Evolutionary conservation across 495 filamentous ascomycete genomes (phyloP).

Genomic region (Parmelia sp.): DNA sequence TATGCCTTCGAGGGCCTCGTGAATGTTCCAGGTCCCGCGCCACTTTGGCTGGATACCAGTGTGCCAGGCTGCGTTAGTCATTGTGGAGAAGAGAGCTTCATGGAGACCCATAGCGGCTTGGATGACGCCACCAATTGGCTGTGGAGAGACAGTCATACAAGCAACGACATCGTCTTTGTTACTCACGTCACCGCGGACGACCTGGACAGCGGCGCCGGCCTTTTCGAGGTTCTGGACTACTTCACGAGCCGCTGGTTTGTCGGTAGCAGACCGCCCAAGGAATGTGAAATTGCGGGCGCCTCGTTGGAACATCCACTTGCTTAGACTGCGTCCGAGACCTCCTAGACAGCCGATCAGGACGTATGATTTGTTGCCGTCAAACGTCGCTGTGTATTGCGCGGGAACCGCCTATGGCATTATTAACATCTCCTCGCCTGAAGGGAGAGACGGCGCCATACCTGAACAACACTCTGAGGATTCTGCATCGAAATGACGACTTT

Average conservation of each 20-base stretch:
- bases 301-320: conserved; percentile 32
- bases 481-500: no score
- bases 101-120: conserved; percentile 25
- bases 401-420: no score
- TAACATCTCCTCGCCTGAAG: no score
- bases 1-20: conserved; percentile 22
- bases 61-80: conserved; percentile 8
- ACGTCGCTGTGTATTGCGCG: background rate
- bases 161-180: conserved; percentile 26
- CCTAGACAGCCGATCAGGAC: conserved; percentile 35
- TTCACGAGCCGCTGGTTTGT: conserved; percentile 17
- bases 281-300: conserved; percentile 38
- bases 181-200: conserved; percentile 33
- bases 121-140: conserved; percentile 21
- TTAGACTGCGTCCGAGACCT: conserved; percentile 33
- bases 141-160: background rate
- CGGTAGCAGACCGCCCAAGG: conserved; percentile 31
- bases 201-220: conserved; percentile 26
- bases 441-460: no score
- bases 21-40: conserved; percentile 18
- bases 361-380: conserved; percentile 25
- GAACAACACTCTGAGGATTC: no score
- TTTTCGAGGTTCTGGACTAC: conserved; percentile 25
- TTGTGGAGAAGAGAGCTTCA: conserved; percentile 13
- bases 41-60: conserved; percentile 27